Conservation (phyloP, 2,329 filamentous ascomycete species). For the Neonectria magnoliae region DNA sequence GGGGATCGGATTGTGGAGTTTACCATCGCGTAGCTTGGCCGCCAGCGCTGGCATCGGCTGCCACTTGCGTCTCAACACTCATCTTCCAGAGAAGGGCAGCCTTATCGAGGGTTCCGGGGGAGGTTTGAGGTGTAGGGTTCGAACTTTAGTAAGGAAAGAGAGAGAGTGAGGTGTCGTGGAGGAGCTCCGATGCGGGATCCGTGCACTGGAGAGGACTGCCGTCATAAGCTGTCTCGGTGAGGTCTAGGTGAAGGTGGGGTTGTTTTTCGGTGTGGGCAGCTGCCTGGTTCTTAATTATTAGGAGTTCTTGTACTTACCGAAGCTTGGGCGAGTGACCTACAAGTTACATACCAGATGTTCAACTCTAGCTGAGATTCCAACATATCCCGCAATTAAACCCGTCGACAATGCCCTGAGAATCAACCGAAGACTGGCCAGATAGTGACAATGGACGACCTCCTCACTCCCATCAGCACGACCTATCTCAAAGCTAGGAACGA, state of each 20-base stretch:
- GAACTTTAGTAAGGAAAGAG: neutral
- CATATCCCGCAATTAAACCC: neutral
- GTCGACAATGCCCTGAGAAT: neutral
- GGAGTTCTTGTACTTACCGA: conserved; percentile 7
- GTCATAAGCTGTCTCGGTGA: conserved; percentile 44
- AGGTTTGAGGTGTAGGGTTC: conserved; percentile 12
- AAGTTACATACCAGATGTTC: neutral
- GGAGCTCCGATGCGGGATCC: conserved; percentile 27
- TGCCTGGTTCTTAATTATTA: conserved; percentile 1
- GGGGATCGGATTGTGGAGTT: neutral
- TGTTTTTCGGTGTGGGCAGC: conserved; percentile 22
- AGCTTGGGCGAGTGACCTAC: neutral
- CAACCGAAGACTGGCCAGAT: neutral
- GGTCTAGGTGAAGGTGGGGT: conserved; percentile 48
- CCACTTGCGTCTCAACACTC: conserved; percentile 37
- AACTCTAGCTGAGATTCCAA: neutral
- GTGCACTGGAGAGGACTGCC: conserved; percentile 35
- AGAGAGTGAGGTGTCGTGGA: conserved; percentile 1
- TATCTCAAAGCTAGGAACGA: conserved; percentile 53
- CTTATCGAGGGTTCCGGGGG: neutral
- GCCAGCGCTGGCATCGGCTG: conserved; percentile 17
- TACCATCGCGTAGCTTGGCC: conserved; percentile 50
- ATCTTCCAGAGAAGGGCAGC: conserved; percentile 28
- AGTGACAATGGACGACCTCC: conserved; percentile 63
- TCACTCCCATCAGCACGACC: conserved; percentile 64